phyloP scores from a whole-genome alignment of 768 basidiomycete species.

The Tubosaeta sp. region DNA sequence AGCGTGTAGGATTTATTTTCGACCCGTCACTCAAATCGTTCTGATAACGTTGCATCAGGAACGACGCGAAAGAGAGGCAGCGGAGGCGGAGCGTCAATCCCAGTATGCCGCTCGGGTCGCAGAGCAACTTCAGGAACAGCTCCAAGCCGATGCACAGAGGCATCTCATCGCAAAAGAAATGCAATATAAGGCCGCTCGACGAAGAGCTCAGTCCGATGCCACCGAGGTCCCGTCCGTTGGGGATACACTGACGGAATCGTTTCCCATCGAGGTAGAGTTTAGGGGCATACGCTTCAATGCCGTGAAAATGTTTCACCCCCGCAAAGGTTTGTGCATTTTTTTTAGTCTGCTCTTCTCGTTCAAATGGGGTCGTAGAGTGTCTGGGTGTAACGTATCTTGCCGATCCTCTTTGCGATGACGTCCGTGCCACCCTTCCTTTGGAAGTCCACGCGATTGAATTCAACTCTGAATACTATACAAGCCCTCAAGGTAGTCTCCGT shows the following conservation, averaged over 20 bases:
- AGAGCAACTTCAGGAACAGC: constrained; percentile 59
- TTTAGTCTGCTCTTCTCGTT: neutral
- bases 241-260: constrained; percentile 59
- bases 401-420: constrained; percentile 70
- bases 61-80: constrained; percentile 50
- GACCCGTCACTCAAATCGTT: neutral
- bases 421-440: constrained; percentile 52
- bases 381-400: constrained; percentile 68
- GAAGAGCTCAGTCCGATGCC: constrained; percentile 65
- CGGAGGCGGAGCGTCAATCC: constrained; percentile 48
- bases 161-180: constrained; percentile 44
- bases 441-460: constrained; percentile 69
- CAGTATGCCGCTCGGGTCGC: constrained; percentile 52
- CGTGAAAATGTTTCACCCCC: constrained; percentile 70
- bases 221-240: constrained; percentile 54
- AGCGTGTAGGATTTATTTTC: constrained; percentile 42
- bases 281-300: constrained; percentile 56
- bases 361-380: constrained; percentile 39
- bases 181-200: constrained; percentile 49
- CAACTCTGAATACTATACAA: constrained; percentile 62
- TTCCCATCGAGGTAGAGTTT: constrained; percentile 52
- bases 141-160: constrained; percentile 59
- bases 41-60: constrained; percentile 34
- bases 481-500: constrained; percentile 47
- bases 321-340: constrained; percentile 44